phyloP scores from a whole-genome alignment of 2,329 filamentous ascomycete genomes.

The Diaporthe citriasiana region DNA sequence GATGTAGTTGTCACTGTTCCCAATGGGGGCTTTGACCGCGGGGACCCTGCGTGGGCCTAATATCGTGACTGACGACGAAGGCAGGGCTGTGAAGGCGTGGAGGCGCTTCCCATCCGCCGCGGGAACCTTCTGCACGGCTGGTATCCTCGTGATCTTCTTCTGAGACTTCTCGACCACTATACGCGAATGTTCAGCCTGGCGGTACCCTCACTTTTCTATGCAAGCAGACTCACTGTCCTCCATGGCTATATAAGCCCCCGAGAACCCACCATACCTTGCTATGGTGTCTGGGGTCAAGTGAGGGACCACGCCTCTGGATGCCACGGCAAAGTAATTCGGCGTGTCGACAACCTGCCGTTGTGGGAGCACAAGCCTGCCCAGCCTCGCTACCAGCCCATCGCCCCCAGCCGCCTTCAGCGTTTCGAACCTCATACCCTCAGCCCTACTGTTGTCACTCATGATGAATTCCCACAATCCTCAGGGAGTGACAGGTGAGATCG shows the following conservation, averaged over 20 bases:
- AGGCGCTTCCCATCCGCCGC: conserved; percentile 68
- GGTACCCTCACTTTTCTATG: conserved; percentile 23
- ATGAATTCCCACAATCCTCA: conserved; percentile 26
- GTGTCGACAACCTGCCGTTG: conserved; percentile 79
- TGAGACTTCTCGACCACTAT: conserved; percentile 67
- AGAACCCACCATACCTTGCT: conserved; percentile 72
- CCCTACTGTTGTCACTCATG: conserved; percentile 41
- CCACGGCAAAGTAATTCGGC: conserved; percentile 83
- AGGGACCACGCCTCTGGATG: conserved; percentile 87
- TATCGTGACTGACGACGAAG: conserved; percentile 75
- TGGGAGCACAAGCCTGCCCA: conserved; percentile 76
- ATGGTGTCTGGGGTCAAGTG: conserved; percentile 92
- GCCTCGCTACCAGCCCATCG: conserved; percentile 67
- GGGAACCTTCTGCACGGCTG: conserved; percentile 59
- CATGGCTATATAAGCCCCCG: conserved; percentile 82
- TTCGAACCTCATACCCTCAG: conserved; percentile 58
- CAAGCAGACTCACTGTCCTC: conserved; percentile 84
- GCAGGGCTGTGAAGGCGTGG: conserved; percentile 82
- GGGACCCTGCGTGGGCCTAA: conserved; percentile 84
- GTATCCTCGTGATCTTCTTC: conserved; percentile 56
- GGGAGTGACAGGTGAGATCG: neutral
- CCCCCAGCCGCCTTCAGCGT: conserved; percentile 58
- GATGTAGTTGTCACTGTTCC: conserved; percentile 79
- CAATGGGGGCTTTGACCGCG: conserved; percentile 78
- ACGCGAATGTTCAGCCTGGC: neutral